Base-by-base conservation (phyloP, 257 asterid genomes). In the Nicotiana noctiflora region DNA sequence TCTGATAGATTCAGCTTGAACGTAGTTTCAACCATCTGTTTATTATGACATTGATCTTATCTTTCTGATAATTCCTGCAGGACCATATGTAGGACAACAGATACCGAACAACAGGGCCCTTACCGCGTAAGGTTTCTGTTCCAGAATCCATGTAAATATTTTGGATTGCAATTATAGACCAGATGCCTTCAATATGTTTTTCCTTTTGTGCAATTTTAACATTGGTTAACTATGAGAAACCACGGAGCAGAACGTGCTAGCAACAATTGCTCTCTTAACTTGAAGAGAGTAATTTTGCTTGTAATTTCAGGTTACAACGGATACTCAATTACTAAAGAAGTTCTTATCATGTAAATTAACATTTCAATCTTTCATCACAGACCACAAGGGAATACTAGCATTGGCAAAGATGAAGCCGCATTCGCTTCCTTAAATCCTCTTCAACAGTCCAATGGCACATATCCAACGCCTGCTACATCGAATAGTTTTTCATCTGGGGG, bases 391-490 rank as follows among this genome's bases (percentile, higher is more conserved):
- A 83, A 25, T 81, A 66, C 66, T 57, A 84, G 82, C 86, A 27
- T 75, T 57, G 88, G 83, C 81, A 79, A 81, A 80, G 77, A 79
- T 17, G 90, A 85, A 17, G 90, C 86, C 56, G 84, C 91, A n/a
- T 93, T 91, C 62, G 89, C 90, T 65, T 89, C 88, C 77, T 76
- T 91, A 29, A 89, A 92, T 83, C 93, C 96, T 15, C 86, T 90
- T 56, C 87, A 82, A 8, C 91, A 79, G 80, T 80, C 89, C 57
- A 81, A 49, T 11, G 85, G 83, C 19, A 9, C 83, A 32, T 79
- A 79, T 68, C 60, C 88, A 11, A 68, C 63, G 6, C 83, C 86
- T 31, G 72, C 81, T 40, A 74, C 86, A 18, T 63, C 89, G 40
- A 61, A 81, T 83, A 67, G 90, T 29, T 81, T 87, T 19, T 77